These are phyloP conservation scores for button mushroom (Agaricus bisporus) DNA, from an alignment of 768 basidiomycete genomes.

Conservation along the genomic window DNA sequence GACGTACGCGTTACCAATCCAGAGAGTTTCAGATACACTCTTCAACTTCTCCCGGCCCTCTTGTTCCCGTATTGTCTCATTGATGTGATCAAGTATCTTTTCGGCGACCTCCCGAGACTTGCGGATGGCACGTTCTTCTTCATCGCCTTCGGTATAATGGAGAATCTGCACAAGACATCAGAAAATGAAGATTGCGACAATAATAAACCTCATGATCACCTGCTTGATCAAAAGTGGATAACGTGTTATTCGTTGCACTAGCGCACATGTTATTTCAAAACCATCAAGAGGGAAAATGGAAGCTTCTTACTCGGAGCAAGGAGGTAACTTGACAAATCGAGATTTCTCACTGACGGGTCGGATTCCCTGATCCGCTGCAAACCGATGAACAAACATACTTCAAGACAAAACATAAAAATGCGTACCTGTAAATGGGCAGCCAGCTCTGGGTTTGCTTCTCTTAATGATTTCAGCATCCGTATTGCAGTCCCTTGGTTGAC, in stretches of 20 bases:
- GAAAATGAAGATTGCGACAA: not conserved
- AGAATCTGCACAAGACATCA: constrained; percentile 47
- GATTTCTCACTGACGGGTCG: constrained; percentile 64
- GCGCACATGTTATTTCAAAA: not conserved
- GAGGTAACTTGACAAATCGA: constrained; percentile 88
- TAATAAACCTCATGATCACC: constrained; percentile 24
- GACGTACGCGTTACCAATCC: constrained; percentile 79
- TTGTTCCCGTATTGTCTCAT: constrained; percentile 81
- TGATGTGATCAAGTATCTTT: constrained; percentile 70
- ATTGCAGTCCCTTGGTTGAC: constrained; percentile 80
- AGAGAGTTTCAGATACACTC: constrained; percentile 70
- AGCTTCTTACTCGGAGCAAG: constrained; percentile 75
- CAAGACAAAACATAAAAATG: not conserved
- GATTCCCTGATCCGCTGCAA: constrained; percentile 64
- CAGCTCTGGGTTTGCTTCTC: constrained; percentile 62
- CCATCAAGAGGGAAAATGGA: not conserved
- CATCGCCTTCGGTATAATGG: constrained; percentile 65
- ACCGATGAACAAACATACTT: not conserved
- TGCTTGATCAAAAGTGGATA: constrained; percentile 89
- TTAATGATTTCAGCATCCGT: constrained; percentile 66
- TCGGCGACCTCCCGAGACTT: constrained; percentile 61
- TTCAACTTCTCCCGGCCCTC: constrained; percentile 76
- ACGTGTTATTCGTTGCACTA: constrained; percentile 93
- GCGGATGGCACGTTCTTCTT: constrained; percentile 53
- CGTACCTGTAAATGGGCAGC: constrained; percentile 62